Evolutionary conservation across 345 rosid species (phyloP).

Genomic region (Moricandia arvensis): DNA sequence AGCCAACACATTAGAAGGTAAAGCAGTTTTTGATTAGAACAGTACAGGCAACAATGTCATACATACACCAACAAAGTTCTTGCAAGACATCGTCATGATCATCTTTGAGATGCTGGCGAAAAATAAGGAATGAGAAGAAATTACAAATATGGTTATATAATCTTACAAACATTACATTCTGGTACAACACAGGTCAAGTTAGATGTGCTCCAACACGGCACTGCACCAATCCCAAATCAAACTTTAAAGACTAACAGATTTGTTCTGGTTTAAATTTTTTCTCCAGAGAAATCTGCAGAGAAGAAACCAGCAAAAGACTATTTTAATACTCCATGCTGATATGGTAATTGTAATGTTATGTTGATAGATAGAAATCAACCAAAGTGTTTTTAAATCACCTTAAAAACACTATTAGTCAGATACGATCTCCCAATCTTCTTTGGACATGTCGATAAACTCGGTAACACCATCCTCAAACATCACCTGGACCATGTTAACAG

Average conservation of each 20-base stretch:
- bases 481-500: conserved; percentile 43
- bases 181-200: background rate
- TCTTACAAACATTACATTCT: too few species aligned
- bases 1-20: background rate
- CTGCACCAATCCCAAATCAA: background rate
- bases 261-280: background rate
- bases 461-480: conserved; percentile 79
- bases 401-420: conserved; percentile 31
- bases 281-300: conserved; percentile 23
- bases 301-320: background rate
- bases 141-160: too few species aligned
- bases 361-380: background rate
- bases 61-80: conserved; percentile 10
- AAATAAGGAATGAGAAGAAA: background rate
- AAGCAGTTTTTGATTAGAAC: background rate
- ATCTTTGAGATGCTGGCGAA: conserved; percentile 1
- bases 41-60: background rate
- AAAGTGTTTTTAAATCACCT: conserved; percentile 10
- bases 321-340: background rate
- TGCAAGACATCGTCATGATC: conserved; percentile 4
- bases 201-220: too few species aligned
- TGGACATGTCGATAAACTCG: conserved; percentile 77
- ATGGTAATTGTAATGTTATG: background rate
- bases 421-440: conserved; percentile 72
- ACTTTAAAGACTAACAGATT: background rate